These are phyloP conservation scores for Candida sphagnicola DNA, from an alignment of 805 yeast species.

Conservation along the genomic window DNA sequence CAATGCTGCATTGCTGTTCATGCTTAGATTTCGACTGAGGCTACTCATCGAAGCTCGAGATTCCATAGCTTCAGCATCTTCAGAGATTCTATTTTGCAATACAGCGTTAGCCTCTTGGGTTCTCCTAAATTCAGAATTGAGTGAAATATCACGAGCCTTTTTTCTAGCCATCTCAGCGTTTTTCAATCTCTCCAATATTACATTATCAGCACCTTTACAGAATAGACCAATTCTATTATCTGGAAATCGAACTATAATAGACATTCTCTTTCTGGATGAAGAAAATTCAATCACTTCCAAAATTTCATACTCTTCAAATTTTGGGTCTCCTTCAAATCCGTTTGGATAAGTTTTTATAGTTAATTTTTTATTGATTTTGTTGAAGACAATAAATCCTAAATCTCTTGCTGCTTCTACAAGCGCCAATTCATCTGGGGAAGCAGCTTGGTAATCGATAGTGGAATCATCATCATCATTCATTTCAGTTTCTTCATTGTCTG, in stretches of 20 bases:
- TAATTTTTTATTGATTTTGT: constrained; percentile 56
- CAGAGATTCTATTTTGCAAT: constrained; percentile 50
- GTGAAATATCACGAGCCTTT: constrained; percentile 63
- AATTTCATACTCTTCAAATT: constrained; percentile 65
- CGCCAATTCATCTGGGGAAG: constrained; percentile 97
- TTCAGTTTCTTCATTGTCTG: constrained; percentile 5
- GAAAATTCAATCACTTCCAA: constrained; percentile 83
- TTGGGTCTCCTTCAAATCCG: constrained; percentile 67
- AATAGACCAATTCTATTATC: constrained; percentile 69
- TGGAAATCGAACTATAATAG: constrained; percentile 76
- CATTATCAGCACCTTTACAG: constrained; percentile 95
- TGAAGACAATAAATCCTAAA: constrained; percentile 82
- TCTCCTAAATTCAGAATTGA: constrained; percentile 58
- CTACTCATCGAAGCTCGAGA: constrained; percentile 29
- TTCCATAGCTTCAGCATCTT: constrained; percentile 20
- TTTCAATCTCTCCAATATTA: constrained; percentile 71
- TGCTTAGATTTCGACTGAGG: constrained; percentile 24
- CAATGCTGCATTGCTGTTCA: constrained; percentile 9
- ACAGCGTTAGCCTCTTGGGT: constrained; percentile 74
- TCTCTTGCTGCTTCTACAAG: constrained; percentile 92
- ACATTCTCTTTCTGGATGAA: constrained; percentile 90
- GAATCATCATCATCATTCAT: constrained; percentile 28
- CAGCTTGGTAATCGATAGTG: constrained; percentile 77
- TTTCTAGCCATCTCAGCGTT: constrained; percentile 53
- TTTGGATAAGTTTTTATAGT: constrained; percentile 76